Conservation (phyloP, 2,329 filamentous ascomycete genomes). For the Daldinia sp. region DNA sequence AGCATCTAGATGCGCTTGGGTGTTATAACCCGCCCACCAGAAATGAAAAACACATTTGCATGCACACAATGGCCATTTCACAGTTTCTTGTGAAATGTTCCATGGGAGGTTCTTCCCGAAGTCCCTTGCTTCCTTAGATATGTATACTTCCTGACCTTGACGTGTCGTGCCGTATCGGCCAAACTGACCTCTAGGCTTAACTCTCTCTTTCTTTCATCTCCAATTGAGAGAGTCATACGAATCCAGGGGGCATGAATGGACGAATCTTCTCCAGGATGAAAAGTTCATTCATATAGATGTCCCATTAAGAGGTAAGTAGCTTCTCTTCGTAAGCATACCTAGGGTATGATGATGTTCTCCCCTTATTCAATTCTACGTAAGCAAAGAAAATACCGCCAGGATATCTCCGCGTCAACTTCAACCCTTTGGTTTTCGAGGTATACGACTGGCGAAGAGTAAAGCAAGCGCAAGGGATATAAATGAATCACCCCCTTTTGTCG, state of each 20-base stretch:
- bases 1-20: conserved; percentile 50
- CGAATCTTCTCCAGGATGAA: conserved; percentile 20
- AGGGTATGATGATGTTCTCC: not conserved
- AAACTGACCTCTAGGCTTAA: conserved; percentile 20
- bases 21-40: conserved; percentile 49
- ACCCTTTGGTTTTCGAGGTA: conserved; percentile 86
- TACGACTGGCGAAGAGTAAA: conserved; percentile 91
- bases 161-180: conserved; percentile 25
- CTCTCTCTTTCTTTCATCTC: not conserved
- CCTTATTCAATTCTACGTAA: conserved; percentile 12
- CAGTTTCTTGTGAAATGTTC: conserved; percentile 73
- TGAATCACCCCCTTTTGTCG: conserved; percentile 62
- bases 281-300: conserved; percentile 8
- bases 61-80: conserved; percentile 81
- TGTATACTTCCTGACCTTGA: too few species aligned
- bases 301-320: not conserved
- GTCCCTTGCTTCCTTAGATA: conserved; percentile 51
- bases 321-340: conserved; percentile 10
- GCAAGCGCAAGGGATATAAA: conserved; percentile 56
- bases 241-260: conserved; percentile 5
- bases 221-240: not conserved
- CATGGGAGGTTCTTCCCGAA: conserved; percentile 82
- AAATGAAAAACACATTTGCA: conserved; percentile 58
- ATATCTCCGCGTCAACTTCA: conserved; percentile 89
- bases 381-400: conserved; percentile 68